Base-by-base conservation (phyloP, 2,329 filamentous ascomycete species). In the Phaeosphaeria sp. region DNA sequence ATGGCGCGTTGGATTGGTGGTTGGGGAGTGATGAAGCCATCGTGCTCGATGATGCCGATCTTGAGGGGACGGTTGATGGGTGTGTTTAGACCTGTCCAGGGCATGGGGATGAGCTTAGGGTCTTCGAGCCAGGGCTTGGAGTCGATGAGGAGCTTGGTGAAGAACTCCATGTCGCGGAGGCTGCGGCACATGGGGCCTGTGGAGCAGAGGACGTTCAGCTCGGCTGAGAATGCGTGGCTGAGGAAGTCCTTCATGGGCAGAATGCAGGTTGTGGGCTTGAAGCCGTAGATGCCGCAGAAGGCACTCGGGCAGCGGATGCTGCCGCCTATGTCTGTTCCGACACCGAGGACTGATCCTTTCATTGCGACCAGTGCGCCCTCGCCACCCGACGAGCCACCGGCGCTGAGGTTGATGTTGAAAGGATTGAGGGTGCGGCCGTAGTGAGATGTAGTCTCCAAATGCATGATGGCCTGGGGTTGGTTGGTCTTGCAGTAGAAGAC, bases 361-460 rank as follows among this genome's bases (percentile, higher is more conserved):
- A 69, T 56, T 13, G 63, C 65, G 8, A 70, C 42, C 2, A 71
- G 49, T 1, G 68, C 68, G 8, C 55, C 61, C 50, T 71, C 69
- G 24, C 69, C 69, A 5, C 68, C 68, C 73, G 22, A 83, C 76
- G 22, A 84, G 9, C 82, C 82, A 1, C 82, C 82, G 6, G 80
- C 77, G 7, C 81, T 82, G 18, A 84, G 72, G 3, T 68, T 55
- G 24, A 60, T 67, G 57, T 83, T 82, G 52, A 78, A 72, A 2
- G 82, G 78, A 60, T 83, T 83, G 20, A 82, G 59, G 1, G 78
- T 71, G 13, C 73, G 64, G 3, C 74, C 74, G 49, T 76, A 76
- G 36, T 87, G 83, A 73, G 87, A 87, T 66, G 82, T 74, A 0
- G 83, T 85, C 73, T 87, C 84, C 5, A 83, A 80, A 54, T 75